Evolutionary conservation across 129 eudicot genomes (phyloP).

Genomic region (Scalesia atractyloides): DNA sequence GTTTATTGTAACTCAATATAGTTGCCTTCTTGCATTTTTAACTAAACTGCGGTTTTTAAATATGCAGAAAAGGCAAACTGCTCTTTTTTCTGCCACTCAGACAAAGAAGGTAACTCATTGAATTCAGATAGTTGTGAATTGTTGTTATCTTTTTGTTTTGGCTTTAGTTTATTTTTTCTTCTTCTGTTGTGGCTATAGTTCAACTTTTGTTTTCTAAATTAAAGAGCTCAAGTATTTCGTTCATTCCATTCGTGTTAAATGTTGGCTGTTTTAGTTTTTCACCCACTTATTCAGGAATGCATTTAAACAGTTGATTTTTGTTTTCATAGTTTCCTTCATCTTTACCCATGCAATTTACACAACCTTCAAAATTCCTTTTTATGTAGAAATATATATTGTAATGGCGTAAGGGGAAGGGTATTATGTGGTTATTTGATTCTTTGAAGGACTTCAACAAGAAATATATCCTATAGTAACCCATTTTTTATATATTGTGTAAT

Average conservation of each 20-base stretch:
- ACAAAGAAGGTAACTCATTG: conserved; percentile 76
- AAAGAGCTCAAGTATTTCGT: not conserved
- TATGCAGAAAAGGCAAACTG: conserved; percentile 76
- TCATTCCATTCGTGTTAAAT: not conserved
- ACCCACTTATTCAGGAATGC: not conserved
- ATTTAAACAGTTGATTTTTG: not conserved
- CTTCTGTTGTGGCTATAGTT: not conserved
- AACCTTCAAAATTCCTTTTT: no score
- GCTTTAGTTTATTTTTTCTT: no score
- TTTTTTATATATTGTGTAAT: not conserved
- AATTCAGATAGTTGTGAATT: not conserved
- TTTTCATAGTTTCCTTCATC: not conserved
- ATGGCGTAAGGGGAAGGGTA: not conserved
- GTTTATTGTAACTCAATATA: not conserved
- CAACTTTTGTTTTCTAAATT: not conserved
- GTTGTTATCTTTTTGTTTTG: not conserved
- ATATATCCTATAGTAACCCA: not conserved
- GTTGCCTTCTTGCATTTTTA: not conserved
- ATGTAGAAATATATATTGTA: not conserved
- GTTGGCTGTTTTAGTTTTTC: not conserved
- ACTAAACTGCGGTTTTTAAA: conserved; percentile 20
- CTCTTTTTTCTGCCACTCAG: conserved; percentile 94
- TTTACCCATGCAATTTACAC: not conserved
- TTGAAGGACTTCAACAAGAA: not conserved
- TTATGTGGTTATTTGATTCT: not conserved